Evolutionary conservation across 768 basidiomycete genomes (phyloP), one percentile per base, ranked within the genome.

Genomic region (Pisolithus tinctorius): DNA sequence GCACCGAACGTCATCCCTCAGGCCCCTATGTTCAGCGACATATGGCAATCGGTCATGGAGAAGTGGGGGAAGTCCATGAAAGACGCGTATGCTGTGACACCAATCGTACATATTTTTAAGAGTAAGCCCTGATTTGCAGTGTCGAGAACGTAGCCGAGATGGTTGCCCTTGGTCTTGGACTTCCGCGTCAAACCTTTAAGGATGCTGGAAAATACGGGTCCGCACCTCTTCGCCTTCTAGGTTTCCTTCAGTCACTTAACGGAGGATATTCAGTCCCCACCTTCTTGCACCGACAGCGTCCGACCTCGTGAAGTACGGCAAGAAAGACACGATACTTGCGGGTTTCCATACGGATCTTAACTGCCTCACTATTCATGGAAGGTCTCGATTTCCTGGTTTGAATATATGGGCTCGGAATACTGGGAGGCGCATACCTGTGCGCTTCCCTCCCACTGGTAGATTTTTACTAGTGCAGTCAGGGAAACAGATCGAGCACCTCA

Each of bases 331-430:
- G 17, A 94, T 95, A 55, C 79, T 93, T 43, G 93, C 93, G 20
- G 94, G 94, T 2, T 96, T 96, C 64, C 94, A 97, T 64, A 84
- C 88, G 1, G 93, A 97, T 64, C 80, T 97, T 51, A 96, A 96
- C 63, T 94, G 93, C 62, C 72, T 96, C 56, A 92, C 88, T n/a
- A 92, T 92, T 40, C 86, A 92, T 55, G 91, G 90, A 40, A 85
- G 87, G 29, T 90, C 85, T 6, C 78, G 87, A 53, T 93, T 86
- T 67, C 89, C 92, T 0, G 92, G 90, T 26, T 75, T 96, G 23
- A 80, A 96, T 65, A 88, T 97, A 48, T 96, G 94, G 94, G 94
- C 92, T 13, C 79, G 94, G 36, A 96, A 97, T 62, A 85, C 86
- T 0, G 94, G 94, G 29, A 92, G 88, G 64, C 83, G 90, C 13